Conservation (phyloP, 2,329 filamentous ascomycete species). For the Neofusicoccum sp. region DNA sequence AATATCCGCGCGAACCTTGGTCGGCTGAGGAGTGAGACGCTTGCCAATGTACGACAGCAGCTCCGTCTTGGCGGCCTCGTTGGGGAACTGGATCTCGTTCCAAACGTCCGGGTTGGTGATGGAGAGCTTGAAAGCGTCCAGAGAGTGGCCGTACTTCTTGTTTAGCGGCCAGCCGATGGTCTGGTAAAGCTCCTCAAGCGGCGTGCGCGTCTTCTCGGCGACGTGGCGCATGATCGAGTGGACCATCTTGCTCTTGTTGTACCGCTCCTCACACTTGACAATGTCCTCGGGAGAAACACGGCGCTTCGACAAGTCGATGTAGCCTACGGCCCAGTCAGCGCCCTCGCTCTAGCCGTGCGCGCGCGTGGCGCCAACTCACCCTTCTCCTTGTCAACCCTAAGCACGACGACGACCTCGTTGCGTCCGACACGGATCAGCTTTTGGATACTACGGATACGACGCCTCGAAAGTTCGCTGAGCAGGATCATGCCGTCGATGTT, state of each 20-base stretch:
- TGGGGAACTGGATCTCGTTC: conserved; percentile 90
- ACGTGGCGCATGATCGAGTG: conserved; percentile 99
- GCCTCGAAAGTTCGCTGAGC: conserved; percentile 92
- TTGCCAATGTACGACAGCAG: conserved; percentile 95
- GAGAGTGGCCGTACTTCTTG: conserved; percentile 94
- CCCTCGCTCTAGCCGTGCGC: not conserved
- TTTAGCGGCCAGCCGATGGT: conserved; percentile 95
- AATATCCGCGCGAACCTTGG: conserved; percentile 96
- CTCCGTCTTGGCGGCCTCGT: conserved; percentile 81
- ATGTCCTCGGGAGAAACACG: conserved; percentile 97
- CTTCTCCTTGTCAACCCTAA: conserved; percentile 99
- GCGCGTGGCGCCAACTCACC: conserved; percentile 50
- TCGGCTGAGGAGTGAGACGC: conserved; percentile 95
- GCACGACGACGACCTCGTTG: conserved; percentile 97
- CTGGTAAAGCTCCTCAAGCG: conserved; percentile 95
- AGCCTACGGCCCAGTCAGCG: conserved; percentile 56
- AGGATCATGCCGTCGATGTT: conserved; percentile 99
- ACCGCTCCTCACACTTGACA: conserved; percentile 96
- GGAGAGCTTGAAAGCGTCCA: conserved; percentile 98
- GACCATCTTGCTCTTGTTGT: conserved; percentile 99
- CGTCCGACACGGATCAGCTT: conserved; percentile 97
- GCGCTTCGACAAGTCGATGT: conserved; percentile 98
- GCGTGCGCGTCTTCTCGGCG: conserved; percentile 90
- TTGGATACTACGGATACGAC: conserved; percentile 98
- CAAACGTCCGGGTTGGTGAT: conserved; percentile 98